Percentiles rank a stretch among this genome's conserved stretches.
Conservation (phyloP, 371 early-diverging fungal genomes). For the Smittium mucronatum region DNA sequence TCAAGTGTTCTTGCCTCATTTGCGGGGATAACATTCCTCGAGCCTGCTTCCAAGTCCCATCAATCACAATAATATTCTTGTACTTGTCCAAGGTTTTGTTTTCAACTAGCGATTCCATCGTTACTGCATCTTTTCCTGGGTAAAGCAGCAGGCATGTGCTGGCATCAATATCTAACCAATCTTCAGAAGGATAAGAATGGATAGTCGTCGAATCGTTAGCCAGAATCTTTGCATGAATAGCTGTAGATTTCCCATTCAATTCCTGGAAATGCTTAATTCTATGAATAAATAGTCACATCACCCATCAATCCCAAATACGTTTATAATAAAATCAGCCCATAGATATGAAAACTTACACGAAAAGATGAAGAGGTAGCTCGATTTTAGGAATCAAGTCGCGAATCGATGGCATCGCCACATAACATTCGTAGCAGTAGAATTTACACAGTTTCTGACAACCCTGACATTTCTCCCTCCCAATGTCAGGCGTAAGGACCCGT, state of each 20-base stretch:
- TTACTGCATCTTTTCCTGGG: slow-evolving; percentile 68
- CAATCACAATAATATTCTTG: slow-evolving; percentile 71
- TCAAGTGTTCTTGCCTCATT: slow-evolving; percentile 30
- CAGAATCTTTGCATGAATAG: slow-evolving; percentile 69
- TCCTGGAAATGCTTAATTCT: slow-evolving; percentile 72
- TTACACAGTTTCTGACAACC: slow-evolving; percentile 48
- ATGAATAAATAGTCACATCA: background rate
- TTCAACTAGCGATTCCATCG: slow-evolving; percentile 24
- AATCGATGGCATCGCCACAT: slow-evolving; percentile 38
- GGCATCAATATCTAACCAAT: slow-evolving; percentile 42
- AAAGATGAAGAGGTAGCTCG: slow-evolving; percentile 57
- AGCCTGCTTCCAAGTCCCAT: slow-evolving; percentile 89
- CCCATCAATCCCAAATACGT: background rate
- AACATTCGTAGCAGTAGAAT: slow-evolving; percentile 64
- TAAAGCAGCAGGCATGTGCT: slow-evolving; percentile 64
- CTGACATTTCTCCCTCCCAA: slow-evolving; percentile 28
- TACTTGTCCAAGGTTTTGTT: slow-evolving; percentile 50
- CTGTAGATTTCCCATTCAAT: slow-evolving; percentile 70
- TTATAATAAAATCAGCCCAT: background rate
- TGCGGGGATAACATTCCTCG: slow-evolving; percentile 49
- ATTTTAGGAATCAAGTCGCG: slow-evolving; percentile 45
- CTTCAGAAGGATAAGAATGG: slow-evolving; percentile 37
- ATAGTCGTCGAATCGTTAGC: slow-evolving; percentile 54
- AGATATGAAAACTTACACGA: slow-evolving; percentile 41
- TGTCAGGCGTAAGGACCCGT: background rate